A percentile compares a stretch with the other conserved stretches of the same genome.
phyloP scores from a whole-genome alignment of 495 filamentous ascomycete species.

The Hyphodiscus hymeniophilus region DNA sequence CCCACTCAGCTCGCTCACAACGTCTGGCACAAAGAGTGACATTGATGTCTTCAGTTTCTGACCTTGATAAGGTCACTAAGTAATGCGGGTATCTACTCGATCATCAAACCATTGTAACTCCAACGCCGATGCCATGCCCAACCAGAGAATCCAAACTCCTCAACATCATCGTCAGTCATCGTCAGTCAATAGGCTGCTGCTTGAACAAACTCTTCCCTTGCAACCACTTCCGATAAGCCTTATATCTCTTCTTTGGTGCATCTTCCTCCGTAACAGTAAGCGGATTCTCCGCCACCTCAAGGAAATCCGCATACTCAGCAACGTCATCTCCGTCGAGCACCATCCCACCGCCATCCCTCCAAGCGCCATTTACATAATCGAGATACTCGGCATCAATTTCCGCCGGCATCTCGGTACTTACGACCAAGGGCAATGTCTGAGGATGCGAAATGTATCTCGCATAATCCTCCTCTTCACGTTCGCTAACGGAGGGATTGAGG shows the following conservation, averaged over 20 bases:
- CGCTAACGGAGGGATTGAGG: slow-evolving; percentile 68
- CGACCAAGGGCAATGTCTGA: slow-evolving; percentile 78
- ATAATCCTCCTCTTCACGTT: slow-evolving; percentile 76
- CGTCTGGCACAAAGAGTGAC: no score
- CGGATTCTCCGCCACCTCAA: slow-evolving; percentile 70
- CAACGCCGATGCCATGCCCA: no score
- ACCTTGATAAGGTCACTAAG: no score
- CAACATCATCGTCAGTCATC: no score
- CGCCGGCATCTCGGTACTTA: slow-evolving; percentile 54
- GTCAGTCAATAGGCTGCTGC: slow-evolving; percentile 62
- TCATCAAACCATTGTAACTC: no score
- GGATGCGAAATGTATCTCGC: slow-evolving; percentile 86
- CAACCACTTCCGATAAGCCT: slow-evolving; percentile 90
- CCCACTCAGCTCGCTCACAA: no score
- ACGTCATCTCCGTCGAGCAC: slow-evolving; percentile 45
- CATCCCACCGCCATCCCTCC: slow-evolving; percentile 28
- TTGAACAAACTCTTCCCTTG: slow-evolving; percentile 90
- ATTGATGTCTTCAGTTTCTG: no score
- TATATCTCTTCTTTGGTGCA: slow-evolving; percentile 83
- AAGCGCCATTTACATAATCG: slow-evolving; percentile 58
- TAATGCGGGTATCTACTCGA: no score
- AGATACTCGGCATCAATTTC: slow-evolving; percentile 59
- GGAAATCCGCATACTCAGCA: slow-evolving; percentile 64
- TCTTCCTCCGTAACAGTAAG: slow-evolving; percentile 85
- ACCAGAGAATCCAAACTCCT: no score